Evolutionary conservation across 2,329 filamentous ascomycete genomes (phyloP).

Genomic region (Dactylellina drechsleri): DNA sequence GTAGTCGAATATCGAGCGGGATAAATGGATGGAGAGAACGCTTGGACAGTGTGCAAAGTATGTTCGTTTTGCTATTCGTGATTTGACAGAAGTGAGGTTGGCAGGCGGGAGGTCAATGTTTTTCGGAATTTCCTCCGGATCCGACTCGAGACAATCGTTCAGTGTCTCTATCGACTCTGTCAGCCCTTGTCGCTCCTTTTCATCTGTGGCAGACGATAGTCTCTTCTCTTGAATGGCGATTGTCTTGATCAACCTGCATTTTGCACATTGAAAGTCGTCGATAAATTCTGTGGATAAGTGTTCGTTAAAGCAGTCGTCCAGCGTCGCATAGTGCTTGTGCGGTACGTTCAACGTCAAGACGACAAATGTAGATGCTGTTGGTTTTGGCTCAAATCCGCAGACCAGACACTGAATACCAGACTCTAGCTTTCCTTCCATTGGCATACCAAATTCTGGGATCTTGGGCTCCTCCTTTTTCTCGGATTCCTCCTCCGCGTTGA

Average conservation of each 20-base stretch:
- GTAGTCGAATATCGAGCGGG: slow-evolving; percentile 88
- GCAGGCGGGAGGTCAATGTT: slow-evolving; percentile 77
- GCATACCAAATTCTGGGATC: slow-evolving; percentile 73
- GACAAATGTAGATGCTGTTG: slow-evolving; percentile 85
- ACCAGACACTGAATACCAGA: slow-evolving; percentile 94
- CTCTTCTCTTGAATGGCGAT: slow-evolving; percentile 72
- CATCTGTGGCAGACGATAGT: slow-evolving; percentile 62
- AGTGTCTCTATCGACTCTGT: slow-evolving; percentile 66
- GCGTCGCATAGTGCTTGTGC: slow-evolving; percentile 79
- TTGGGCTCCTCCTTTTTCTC: slow-evolving; percentile 21
- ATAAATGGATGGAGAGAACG: slow-evolving; percentile 89
- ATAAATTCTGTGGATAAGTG: slow-evolving; percentile 96
- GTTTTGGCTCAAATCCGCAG: slow-evolving; percentile 88
- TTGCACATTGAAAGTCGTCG: slow-evolving; percentile 95
- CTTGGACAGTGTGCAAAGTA: slow-evolving; percentile 88
- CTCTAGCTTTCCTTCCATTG: slow-evolving; percentile 89
- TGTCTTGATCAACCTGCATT: slow-evolving; percentile 86
- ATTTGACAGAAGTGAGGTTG: slow-evolving; percentile 73
- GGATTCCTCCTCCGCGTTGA: slow-evolving; percentile 33
- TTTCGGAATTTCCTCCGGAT: slow-evolving; percentile 80
- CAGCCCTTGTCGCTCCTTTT: slow-evolving; percentile 42
- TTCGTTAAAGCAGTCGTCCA: slow-evolving; percentile 90
- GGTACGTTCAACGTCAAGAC: slow-evolving; percentile 92
- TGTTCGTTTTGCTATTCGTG: slow-evolving; percentile 86
- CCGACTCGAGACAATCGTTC: slow-evolving; percentile 75